phyloP scores from a whole-genome alignment of 805 yeast species.

The Sugiyamaella marilandica region DNA sequence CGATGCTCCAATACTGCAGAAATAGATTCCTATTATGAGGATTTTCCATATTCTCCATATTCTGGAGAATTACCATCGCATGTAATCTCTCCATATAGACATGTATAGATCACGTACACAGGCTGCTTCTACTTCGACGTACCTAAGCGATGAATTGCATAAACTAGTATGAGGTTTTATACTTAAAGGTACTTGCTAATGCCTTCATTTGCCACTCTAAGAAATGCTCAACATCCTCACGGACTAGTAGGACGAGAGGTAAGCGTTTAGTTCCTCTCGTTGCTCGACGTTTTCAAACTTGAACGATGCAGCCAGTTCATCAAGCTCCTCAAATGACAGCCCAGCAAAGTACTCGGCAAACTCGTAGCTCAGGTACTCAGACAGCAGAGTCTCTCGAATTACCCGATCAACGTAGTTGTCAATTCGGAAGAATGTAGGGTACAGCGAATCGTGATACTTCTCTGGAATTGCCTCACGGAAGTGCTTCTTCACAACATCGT shows the following conservation, averaged over 20 bases:
- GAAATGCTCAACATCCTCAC: neutral
- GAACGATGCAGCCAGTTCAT: constrained; percentile 46
- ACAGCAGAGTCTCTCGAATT: constrained; percentile 40
- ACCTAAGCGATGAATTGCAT: no score
- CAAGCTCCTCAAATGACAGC: constrained; percentile 43
- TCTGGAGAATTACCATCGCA: no score
- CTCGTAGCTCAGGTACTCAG: constrained; percentile 42
- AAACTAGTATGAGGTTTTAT: no score
- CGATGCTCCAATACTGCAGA: no score
- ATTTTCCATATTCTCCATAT: no score
- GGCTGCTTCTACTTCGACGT: no score
- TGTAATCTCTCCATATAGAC: no score
- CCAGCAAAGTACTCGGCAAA: constrained; percentile 42
- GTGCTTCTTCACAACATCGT: constrained; percentile 37
- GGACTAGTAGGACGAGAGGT: constrained; percentile 10
- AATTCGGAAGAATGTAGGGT: constrained; percentile 34
- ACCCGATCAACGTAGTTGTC: constrained; percentile 38
- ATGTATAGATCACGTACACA: no score
- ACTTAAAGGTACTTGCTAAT: neutral
- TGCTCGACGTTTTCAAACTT: constrained; percentile 43
- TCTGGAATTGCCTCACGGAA: constrained; percentile 40
- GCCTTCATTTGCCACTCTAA: neutral
- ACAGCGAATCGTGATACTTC: constrained; percentile 36
- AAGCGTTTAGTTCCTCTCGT: constrained; percentile 40
- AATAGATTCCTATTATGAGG: no score